phyloP scores from a whole-genome alignment of 257 asterid genomes.

The Linderniella brevidens region DNA sequence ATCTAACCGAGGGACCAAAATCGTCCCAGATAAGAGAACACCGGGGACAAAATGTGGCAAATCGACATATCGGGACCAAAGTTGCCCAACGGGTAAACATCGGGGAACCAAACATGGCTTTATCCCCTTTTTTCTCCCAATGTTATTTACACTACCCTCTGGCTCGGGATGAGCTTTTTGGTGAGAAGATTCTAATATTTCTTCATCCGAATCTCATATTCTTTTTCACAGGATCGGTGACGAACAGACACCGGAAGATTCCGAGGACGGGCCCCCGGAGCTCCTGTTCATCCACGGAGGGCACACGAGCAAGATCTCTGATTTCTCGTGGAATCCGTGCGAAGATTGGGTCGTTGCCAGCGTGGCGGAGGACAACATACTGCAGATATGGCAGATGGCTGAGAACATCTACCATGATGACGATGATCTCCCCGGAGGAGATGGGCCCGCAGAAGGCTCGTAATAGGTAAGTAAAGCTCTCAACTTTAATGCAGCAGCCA shows the following conservation, averaged over 20 bases:
- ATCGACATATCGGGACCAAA: no score
- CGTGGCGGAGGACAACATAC: slow-evolving; percentile 60
- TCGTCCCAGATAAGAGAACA: no score
- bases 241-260: slow-evolving; percentile 52
- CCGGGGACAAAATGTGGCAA: no score
- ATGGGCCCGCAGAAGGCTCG: background rate
- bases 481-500: no score
- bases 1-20: no score
- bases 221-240: slow-evolving; percentile 30
- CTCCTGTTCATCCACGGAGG: slow-evolving; percentile 56
- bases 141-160: no score
- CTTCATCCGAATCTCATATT: background rate
- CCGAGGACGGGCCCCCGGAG: slow-evolving; percentile 67
- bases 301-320: slow-evolving; percentile 54
- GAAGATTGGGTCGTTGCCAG: slow-evolving; percentile 69
- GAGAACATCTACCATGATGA: slow-evolving; percentile 63
- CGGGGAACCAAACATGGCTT: no score
- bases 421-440: slow-evolving; percentile 48
- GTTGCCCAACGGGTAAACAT: no score
- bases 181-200: no score
- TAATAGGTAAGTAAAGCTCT: no score
- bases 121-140: no score
- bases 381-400: slow-evolving; percentile 70
- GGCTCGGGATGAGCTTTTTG: no score
- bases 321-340: slow-evolving; percentile 65